Evolutionary conservation across 2,329 filamentous ascomycete species (phyloP), one percentile per base, ranked within the genome.

Genomic region (Fusarium sp.): DNA sequence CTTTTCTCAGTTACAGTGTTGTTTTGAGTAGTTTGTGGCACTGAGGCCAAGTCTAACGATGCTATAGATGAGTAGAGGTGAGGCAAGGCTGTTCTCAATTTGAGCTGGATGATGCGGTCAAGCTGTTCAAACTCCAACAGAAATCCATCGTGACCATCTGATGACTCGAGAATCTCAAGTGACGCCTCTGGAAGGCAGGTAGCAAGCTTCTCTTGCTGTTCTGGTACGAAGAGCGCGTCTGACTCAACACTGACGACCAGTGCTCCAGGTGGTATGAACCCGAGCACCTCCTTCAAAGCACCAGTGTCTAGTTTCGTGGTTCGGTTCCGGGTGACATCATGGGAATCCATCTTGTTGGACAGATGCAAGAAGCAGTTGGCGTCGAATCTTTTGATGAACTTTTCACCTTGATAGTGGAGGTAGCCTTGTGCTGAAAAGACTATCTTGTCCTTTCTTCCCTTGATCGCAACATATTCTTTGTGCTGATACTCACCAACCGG

Each of bases 381-480:
- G 27, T 68, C 65, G 18, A 68, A 68, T 10, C 65, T 62, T n/a
- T 65, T 63, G 20, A 57, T 31, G 33, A 68, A 68, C 38, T 68
- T 68, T 4, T 58, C 29, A 2, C 47, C 65, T 31, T 68, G 65
- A 16, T 68, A 68, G n/a, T 50, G 65, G 4, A 68, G 65, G 33
- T 68, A 68, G 8, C 47, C 31, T 10, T 68, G 65, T 6, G 65
- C 65, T 16, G 65, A 57, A 27, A 68, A 68, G 10, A 22, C 20
- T 47, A 47, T 25, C 13, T 18, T 22, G 6, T 42, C 29, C 9
- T 52, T 33, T 56, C 9, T 36, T 54, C 33, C n/a, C 58, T 35
- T 47, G 20, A 7, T 16, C 42, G 42, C 22, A 47, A 25, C 20
- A 47, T 47, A 22, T 16, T 47, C 42, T 14, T 14, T 47, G 14